Percentiles rank a stretch among this genome's conserved stretches.
These are phyloP conservation scores for Colletotrichum godetiae DNA, from an alignment of 2,329 filamentous ascomycete species.

Conservation along the genomic window DNA sequence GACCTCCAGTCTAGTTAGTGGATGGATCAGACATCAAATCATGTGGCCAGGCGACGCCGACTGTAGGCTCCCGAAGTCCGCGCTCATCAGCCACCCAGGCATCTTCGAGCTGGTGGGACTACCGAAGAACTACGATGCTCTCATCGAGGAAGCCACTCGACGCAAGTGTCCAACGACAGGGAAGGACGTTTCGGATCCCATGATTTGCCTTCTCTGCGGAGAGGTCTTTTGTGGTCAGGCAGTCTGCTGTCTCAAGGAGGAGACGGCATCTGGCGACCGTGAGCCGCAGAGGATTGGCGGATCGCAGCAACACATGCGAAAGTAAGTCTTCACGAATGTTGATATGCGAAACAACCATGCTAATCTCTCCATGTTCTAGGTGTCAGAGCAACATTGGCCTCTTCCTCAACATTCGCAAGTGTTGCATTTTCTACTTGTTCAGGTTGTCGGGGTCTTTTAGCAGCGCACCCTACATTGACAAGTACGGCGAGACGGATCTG, in stretches of 20 bases:
- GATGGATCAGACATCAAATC: slow-evolving; percentile 80
- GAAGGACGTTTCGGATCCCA: slow-evolving; percentile 90
- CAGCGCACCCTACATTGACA: slow-evolving; percentile 92
- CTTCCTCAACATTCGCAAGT: slow-evolving; percentile 97
- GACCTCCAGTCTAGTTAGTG: slow-evolving; percentile 61
- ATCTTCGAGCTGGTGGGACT: slow-evolving; percentile 96
- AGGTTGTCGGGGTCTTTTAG: slow-evolving; percentile 84
- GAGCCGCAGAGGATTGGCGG: slow-evolving; percentile 74
- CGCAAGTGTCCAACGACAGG: slow-evolving; percentile 88
- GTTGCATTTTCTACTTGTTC: slow-evolving; percentile 89
- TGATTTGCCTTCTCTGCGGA: slow-evolving; percentile 93
- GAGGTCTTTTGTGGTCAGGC: slow-evolving; percentile 97
- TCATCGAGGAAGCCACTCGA: slow-evolving; percentile 92
- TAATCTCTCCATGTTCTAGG: slow-evolving; percentile 54
- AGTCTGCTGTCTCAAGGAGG: slow-evolving; percentile 84
- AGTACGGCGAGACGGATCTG: slow-evolving; percentile 95
- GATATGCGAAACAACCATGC: not conserved
- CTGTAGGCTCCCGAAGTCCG: slow-evolving; percentile 50
- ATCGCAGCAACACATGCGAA: slow-evolving; percentile 89
- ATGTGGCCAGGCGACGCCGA: slow-evolving; percentile 45
- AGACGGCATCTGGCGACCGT: slow-evolving; percentile 54
- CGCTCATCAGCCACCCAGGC: slow-evolving; percentile 79
- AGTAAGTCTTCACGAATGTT: slow-evolving; percentile 65
- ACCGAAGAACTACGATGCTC: slow-evolving; percentile 89
- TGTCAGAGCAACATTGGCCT: slow-evolving; percentile 92